Evolutionary conservation across 345 rosid species (phyloP).

Genomic region (Linum tenue): DNA sequence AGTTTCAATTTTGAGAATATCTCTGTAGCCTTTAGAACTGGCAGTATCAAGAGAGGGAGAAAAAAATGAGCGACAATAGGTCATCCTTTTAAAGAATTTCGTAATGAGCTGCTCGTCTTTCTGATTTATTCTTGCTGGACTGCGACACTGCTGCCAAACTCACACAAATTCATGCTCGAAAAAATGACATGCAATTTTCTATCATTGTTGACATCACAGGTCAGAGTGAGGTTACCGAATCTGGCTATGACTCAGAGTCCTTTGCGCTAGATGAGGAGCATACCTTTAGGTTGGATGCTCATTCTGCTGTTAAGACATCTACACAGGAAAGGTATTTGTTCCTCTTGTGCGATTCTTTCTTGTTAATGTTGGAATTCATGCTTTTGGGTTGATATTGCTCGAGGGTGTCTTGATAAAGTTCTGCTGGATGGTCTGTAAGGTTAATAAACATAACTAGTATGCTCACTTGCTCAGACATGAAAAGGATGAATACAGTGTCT

Average conservation of each 20-base stretch:
- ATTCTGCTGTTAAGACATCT: constrained; percentile 20
- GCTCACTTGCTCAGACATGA: background rate
- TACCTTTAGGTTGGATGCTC: constrained; percentile 23
- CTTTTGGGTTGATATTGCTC: background rate
- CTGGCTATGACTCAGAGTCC: constrained; percentile 33
- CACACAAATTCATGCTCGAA: background rate
- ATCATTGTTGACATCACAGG: background rate
- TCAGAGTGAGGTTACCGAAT: constrained; percentile 25
- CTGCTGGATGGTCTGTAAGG: background rate
- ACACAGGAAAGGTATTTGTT: constrained; percentile 31
- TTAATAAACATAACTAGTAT: background rate
- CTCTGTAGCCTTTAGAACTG: too few species aligned
- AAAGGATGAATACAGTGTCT: too few species aligned
- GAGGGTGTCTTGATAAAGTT: background rate
- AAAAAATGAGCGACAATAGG: too few species aligned
- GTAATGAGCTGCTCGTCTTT: too few species aligned
- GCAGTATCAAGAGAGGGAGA: too few species aligned
- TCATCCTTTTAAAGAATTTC: too few species aligned
- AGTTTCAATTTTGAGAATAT: too few species aligned
- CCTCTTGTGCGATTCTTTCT: background rate
- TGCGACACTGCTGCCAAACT: background rate
- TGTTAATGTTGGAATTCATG: background rate
- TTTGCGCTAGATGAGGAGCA: constrained; percentile 39
- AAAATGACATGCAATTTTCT: background rate
- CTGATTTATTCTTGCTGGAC: too few species aligned